A percentile compares a stretch with the other conserved stretches of the same genome.
Conservation (phyloP, 1,284 basidiomycete genomes). For the Fomitopsis palustris region DNA sequence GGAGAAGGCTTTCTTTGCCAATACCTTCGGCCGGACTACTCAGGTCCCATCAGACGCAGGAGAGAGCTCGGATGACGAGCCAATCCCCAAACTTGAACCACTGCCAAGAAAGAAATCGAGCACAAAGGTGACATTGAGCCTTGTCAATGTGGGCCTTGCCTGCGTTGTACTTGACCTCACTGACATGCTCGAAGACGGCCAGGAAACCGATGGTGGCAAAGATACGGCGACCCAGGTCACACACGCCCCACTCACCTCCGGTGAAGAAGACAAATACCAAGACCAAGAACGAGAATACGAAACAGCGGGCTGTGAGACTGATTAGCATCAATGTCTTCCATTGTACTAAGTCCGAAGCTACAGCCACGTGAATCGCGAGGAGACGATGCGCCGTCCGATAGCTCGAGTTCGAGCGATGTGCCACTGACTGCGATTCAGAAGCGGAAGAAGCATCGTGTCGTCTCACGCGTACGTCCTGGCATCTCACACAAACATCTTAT, state of each 20-base stretch:
- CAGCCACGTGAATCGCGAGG: not conserved
- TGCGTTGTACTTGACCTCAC: not conserved
- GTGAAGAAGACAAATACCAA: not conserved
- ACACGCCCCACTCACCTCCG: not conserved
- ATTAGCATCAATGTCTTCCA: not conserved
- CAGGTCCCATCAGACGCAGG: conserved; percentile 25
- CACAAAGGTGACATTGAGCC: not conserved
- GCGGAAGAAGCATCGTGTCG: not conserved
- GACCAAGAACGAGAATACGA: not conserved
- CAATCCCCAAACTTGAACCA: not conserved
- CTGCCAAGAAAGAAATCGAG: not conserved
- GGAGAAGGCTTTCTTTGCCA: conserved; percentile 42
- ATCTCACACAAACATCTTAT: too few relatives aligned
- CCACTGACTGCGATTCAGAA: not conserved
- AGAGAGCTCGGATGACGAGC: conserved; percentile 15
- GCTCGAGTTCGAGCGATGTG: not conserved
- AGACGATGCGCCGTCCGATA: not conserved
- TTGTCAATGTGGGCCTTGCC: not conserved
- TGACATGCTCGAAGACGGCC: not conserved
- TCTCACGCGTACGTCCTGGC: not conserved
- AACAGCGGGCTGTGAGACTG: not conserved
- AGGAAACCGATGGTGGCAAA: not conserved
- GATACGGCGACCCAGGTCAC: not conserved
- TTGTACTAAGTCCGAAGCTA: not conserved
- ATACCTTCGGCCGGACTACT: conserved; percentile 30